Evolutionary conservation across 2,329 filamentous ascomycete species (phyloP), one percentile per base, ranked within the genome.

Genomic region (Fusarium sp.): DNA sequence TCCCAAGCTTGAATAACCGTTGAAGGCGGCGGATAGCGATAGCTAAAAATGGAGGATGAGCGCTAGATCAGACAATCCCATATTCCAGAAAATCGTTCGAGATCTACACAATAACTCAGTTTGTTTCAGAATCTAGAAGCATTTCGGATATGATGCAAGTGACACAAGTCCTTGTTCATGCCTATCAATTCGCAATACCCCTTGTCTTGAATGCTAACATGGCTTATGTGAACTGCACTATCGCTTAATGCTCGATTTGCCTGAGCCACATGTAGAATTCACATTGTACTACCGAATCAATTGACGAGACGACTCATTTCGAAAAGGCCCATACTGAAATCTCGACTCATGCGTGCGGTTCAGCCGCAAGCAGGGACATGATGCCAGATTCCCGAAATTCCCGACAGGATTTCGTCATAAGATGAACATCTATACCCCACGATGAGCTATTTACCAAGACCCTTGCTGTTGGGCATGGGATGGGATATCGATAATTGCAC

Each of bases 311-410:
- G 38, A 15, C 56, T 38, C 60, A 63, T 66, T 69, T 48, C n/a
- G 22, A 20, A 66, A 35, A 41, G 57, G 49, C 38, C 52, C 33
- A 51, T 59, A 33, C 42, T 59, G 48, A 51, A 54, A 36, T 58
- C 57, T 61, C 39, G 45, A 26, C 52, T 49, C 51, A 55, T 65
- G 41, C 59, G 44, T 72, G 58, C 54, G 59, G 62, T 64, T 68
- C 56, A 63, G 57, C 68, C 54, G 28, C 58, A 71, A 47, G 56
- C 64, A 59, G 51, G 54, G 52, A 55, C 59, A 45, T 38, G 38
- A 65, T 70, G 68, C 41, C 26, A 69, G 67, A 69, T 69, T 35
- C 54, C 47, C 49, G 48, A 69, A 54, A 45, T 49, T 70, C n/a
- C 64, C 58, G 51, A 55, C 57, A 28, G 20, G 8, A 52, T 44